phyloP scores from a whole-genome alignment of 345 rosid genomes.

The Sonneratia caseolaris region DNA sequence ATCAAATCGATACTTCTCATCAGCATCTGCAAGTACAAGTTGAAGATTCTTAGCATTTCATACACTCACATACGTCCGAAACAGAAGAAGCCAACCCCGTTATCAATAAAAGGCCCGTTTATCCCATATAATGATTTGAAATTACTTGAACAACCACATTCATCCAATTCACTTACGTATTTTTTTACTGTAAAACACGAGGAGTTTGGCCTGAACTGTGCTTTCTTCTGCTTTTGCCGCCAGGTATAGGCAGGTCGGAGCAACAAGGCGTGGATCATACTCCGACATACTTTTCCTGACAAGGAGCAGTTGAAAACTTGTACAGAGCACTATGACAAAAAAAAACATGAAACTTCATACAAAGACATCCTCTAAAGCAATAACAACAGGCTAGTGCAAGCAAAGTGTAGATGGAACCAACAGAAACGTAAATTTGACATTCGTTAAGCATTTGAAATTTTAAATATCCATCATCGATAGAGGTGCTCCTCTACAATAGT shows the following conservation, averaged over 20 bases:
- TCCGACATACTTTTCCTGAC: conserved; percentile 82
- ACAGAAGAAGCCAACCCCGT: neutral
- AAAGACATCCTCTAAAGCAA: neutral
- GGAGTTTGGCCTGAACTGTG: conserved; percentile 76
- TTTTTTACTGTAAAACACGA: conserved; percentile 63
- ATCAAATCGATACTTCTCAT: conserved; percentile 72
- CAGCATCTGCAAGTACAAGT: conserved; percentile 43
- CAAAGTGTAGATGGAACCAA: neutral
- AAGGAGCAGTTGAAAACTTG: conserved; percentile 10
- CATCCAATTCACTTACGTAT: conserved; percentile 35
- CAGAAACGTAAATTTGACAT: neutral
- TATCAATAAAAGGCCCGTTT: neutral
- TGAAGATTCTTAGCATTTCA: conserved; percentile 16
- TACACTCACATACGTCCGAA: neutral
- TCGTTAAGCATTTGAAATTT: neutral
- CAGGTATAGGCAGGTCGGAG: conserved; percentile 91
- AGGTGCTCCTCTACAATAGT: neutral
- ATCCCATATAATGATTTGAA: neutral
- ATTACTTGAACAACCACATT: neutral
- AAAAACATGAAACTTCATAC: conserved; percentile 2
- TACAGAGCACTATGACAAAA: neutral
- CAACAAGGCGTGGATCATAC: conserved; percentile 88
- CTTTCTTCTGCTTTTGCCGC: conserved; percentile 99
- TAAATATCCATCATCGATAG: neutral
- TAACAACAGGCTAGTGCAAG: neutral